Evolutionary conservation across 2,329 filamentous ascomycete genomes (phyloP).

Genomic region (Aspergillus pseudoglaucus): DNA sequence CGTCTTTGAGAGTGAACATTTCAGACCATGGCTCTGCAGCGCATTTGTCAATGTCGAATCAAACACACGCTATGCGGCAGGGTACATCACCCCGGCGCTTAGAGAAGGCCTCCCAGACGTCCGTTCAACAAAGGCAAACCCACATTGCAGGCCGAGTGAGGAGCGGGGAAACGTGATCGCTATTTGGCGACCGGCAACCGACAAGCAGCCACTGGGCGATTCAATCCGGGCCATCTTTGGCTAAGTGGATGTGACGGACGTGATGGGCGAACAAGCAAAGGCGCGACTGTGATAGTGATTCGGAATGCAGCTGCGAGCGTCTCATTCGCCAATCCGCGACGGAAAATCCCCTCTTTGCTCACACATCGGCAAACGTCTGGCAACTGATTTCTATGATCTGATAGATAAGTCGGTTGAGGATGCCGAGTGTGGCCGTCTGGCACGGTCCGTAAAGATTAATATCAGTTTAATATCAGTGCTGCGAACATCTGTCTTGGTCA

Average conservation of each 20-base stretch:
- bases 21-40: background rate
- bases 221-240: background rate
- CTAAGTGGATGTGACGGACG: background rate
- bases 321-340: no score
- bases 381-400: no score
- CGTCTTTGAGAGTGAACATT: no score
- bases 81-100: slow-evolving; percentile 13
- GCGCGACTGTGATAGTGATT: background rate
- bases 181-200: background rate
- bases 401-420: no score
- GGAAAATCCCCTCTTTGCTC: no score
- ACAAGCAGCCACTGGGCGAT: background rate
- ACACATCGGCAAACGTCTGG: no score
- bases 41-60: background rate
- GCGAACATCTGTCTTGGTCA: no score
- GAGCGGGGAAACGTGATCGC: background rate
- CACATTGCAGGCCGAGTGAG: background rate
- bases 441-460: no score
- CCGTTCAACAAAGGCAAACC: slow-evolving; percentile 3
- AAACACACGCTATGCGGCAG: background rate
- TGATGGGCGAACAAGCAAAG: background rate
- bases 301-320: background rate
- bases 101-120: slow-evolving; percentile 14
- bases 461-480: no score
- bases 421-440: no score